Evolutionary conservation across 148 eudicot genomes (phyloP).

Genomic region (Drosera capensis): DNA sequence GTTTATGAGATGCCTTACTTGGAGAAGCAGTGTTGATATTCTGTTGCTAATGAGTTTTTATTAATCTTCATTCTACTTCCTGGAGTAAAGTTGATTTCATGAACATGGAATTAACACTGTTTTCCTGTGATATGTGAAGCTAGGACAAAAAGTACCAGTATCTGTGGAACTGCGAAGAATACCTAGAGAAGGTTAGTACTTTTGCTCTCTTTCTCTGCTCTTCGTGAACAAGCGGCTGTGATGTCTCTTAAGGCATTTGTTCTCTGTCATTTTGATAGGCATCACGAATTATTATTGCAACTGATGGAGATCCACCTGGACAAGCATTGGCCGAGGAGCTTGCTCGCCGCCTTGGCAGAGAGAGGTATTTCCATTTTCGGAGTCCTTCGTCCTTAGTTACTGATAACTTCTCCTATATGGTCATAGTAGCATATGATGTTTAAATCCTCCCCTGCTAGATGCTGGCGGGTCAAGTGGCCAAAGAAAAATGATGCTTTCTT

Average conservation of each 20-base stretch:
- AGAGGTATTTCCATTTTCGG: too few relatives aligned
- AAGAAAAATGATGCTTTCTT: slow-evolving; percentile 37
- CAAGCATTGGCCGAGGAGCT: slow-evolving; percentile 42
- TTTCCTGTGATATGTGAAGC: slow-evolving; percentile 3
- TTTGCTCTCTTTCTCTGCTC: background rate
- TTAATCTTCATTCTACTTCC: too few relatives aligned
- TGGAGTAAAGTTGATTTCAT: too few relatives aligned
- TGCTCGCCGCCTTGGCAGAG: slow-evolving; percentile 39
- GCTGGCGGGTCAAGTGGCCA: slow-evolving; percentile 97
- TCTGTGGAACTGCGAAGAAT: slow-evolving; percentile 42
- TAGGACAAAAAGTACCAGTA: slow-evolving; percentile 30
- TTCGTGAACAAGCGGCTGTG: background rate
- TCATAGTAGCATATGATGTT: too few relatives aligned
- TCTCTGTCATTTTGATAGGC: slow-evolving; percentile 12
- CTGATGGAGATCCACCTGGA: slow-evolving; percentile 40
- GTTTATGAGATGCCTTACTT: too few relatives aligned
- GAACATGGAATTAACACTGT: background rate
- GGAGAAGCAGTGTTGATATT: too few relatives aligned
- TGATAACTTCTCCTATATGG: too few relatives aligned
- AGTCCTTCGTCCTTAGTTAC: too few relatives aligned
- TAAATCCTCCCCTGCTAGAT: too few relatives aligned
- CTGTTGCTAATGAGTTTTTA: too few relatives aligned
- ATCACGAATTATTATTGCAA: slow-evolving; percentile 36
- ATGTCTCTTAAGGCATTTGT: background rate
- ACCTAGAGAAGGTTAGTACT: slow-evolving; percentile 30